Evolutionary conservation across 805 yeast genomes (phyloP).

Genomic region (Wickerhamomyces rabaulensis): DNA sequence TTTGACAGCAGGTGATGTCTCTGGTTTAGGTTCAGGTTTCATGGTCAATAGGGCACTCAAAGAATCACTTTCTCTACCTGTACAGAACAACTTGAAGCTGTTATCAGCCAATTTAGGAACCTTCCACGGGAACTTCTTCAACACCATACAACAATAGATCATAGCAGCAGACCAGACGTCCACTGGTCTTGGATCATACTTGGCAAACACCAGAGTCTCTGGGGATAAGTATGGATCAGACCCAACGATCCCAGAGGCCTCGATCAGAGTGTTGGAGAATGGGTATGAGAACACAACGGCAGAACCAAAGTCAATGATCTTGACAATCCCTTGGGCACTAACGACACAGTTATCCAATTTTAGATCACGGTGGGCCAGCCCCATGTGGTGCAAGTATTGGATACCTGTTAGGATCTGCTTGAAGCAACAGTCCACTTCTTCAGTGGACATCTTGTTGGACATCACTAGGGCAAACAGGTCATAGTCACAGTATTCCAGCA

Average conservation of each 20-base stretch:
- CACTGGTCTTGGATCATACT: conserved; percentile 88
- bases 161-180: conserved; percentile 94
- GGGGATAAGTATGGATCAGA: conserved; percentile 91
- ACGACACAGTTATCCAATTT: conserved; percentile 92
- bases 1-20: conserved; percentile 18
- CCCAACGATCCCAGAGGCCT: conserved; percentile 81
- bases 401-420: conserved; percentile 81
- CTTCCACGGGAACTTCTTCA: conserved; percentile 93
- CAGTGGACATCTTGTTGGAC: conserved; percentile 80
- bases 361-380: conserved; percentile 87
- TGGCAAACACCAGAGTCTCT: conserved; percentile 76
- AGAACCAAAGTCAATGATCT: conserved; percentile 88
- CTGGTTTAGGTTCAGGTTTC: conserved; percentile 43
- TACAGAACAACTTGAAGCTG: conserved; percentile 77
- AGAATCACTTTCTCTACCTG: conserved; percentile 64
- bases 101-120: conserved; percentile 79
- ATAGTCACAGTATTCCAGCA: conserved; percentile 92
- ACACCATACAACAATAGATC: conserved; percentile 86
- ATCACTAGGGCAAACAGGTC: conserved; percentile 92
- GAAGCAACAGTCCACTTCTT: conserved; percentile 84
- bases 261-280: conserved; percentile 63
- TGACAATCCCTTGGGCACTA: conserved; percentile 74
- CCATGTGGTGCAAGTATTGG: conserved; percentile 74
- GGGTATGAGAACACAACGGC: conserved; percentile 91
- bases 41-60: conserved; percentile 55